Evolutionary conservation across 805 yeast species (phyloP).

Genomic region (Candida boidinii): DNA sequence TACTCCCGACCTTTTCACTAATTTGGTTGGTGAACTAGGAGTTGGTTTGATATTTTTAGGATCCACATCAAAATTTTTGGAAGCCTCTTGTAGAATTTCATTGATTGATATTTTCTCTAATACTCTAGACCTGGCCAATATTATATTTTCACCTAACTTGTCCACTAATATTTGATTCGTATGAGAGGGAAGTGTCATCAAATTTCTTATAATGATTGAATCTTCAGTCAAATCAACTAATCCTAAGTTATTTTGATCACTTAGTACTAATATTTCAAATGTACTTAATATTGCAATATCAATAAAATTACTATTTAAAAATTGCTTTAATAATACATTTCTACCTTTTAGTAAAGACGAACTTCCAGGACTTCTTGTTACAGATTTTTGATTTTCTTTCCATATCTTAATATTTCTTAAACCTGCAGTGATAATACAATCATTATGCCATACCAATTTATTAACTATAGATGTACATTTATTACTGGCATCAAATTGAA

Average conservation of each 20-base stretch:
- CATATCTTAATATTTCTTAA: slow-evolving; percentile 55
- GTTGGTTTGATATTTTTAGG: slow-evolving; percentile 12
- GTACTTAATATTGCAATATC: slow-evolving; percentile 26
- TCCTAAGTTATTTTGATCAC: slow-evolving; percentile 26
- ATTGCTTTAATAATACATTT: slow-evolving; percentile 45
- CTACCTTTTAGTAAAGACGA: slow-evolving; percentile 40
- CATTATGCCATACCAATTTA: slow-evolving; percentile 47
- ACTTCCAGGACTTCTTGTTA: neutral
- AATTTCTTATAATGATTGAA: slow-evolving; percentile 10
- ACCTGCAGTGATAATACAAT: slow-evolving; percentile 45
- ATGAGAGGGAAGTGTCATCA: slow-evolving; percentile 10
- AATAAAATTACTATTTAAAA: slow-evolving; percentile 41
- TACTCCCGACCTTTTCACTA: slow-evolving; percentile 21
- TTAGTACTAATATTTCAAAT: slow-evolving; percentile 28
- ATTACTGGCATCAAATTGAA: slow-evolving; percentile 41
- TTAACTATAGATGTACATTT: slow-evolving; percentile 54
- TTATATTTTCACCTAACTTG: slow-evolving; percentile 8
- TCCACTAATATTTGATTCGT: slow-evolving; percentile 17
- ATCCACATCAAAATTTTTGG: neutral
- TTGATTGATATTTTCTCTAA: slow-evolving; percentile 10
- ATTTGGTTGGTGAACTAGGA: slow-evolving; percentile 19
- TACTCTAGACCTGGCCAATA: slow-evolving; percentile 9
- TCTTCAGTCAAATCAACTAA: slow-evolving; percentile 20
- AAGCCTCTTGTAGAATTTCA: slow-evolving; percentile 5
- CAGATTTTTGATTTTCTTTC: slow-evolving; percentile 24